Percentiles rank a stretch among this genome's conserved stretches.
phyloP scores from a whole-genome alignment of 768 basidiomycete species.

The Porphyrellus cyaneotinctus region DNA sequence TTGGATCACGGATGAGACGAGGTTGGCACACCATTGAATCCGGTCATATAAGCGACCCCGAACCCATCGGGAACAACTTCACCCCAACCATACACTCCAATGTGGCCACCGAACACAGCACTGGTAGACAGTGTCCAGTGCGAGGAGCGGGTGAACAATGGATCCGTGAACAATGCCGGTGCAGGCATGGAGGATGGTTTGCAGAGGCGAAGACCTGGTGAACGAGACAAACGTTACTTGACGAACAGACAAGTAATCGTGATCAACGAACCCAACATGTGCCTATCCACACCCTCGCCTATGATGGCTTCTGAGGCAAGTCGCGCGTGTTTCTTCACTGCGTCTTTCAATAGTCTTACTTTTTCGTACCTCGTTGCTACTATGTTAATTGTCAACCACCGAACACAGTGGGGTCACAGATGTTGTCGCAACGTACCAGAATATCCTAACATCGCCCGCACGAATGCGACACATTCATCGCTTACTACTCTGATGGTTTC shows the following conservation, averaged over 20 bases:
- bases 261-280: conserved; percentile 65
- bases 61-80: conserved; percentile 94
- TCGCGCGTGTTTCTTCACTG: conserved; percentile 58
- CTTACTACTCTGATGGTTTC: conserved; percentile 89
- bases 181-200: conserved; percentile 56
- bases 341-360: conserved; percentile 52
- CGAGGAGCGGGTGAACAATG: conserved; percentile 64
- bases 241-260: neutral
- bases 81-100: conserved; percentile 90
- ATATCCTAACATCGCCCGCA: conserved; percentile 64
- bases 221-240: neutral
- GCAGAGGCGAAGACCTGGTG: conserved; percentile 65
- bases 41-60: conserved; percentile 94
- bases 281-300: conserved; percentile 80
- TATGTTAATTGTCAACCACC: neutral
- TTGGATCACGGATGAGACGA: neutral
- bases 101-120: conserved; percentile 80
- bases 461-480: conserved; percentile 72
- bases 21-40: conserved; percentile 58
- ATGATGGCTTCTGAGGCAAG: conserved; percentile 63
- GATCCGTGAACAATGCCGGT: conserved; percentile 73
- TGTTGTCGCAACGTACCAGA: conserved; percentile 21
- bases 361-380: conserved; percentile 37
- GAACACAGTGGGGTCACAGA: neutral
- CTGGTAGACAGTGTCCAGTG: conserved; percentile 91